A percentile compares a stretch with the other conserved stretches of the same genome.
Evolutionary conservation across 2,329 filamentous ascomycete species (phyloP).

Genomic region (Aspergillus neotritici): DNA sequence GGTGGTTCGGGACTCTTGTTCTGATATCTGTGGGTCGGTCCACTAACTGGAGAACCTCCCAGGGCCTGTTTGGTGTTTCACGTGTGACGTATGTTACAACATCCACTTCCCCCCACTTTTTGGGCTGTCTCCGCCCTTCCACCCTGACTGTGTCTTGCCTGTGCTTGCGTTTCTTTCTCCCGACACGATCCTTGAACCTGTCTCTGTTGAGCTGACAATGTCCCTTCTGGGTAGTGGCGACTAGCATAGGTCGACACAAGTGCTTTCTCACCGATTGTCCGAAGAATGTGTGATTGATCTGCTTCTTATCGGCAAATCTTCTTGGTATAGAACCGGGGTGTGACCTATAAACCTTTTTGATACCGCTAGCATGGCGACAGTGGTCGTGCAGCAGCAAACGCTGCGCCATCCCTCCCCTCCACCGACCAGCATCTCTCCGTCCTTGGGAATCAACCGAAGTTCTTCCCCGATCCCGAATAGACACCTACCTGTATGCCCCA

Average conservation of each 20-base stretch:
- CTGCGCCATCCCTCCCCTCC: constrained; percentile 46
- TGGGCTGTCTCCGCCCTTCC: too few species aligned
- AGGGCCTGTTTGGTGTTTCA: too few species aligned
- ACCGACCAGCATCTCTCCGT: constrained; percentile 41
- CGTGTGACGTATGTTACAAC: too few species aligned
- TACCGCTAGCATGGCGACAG: constrained; percentile 38
- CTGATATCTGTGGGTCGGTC: too few species aligned
- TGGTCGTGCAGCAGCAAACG: constrained; percentile 44
- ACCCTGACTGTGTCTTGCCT: too few species aligned
- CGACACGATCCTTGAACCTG: not conserved
- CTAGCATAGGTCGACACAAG: constrained; percentile 6
- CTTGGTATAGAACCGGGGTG: not conserved
- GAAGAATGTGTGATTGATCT: constrained; percentile 18
- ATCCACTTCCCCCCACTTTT: too few species aligned
- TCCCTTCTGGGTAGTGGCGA: not conserved
- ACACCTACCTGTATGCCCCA: constrained; percentile 82
- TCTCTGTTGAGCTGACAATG: not conserved
- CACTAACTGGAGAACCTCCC: too few species aligned
- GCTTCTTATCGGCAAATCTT: constrained; percentile 1
- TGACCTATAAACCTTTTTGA: not conserved
- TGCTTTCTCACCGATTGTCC: not conserved
- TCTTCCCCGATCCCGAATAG: constrained; percentile 73
- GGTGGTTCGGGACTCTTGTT: too few species aligned
- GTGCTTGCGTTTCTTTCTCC: not conserved
- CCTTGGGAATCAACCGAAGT: constrained; percentile 55